A percentile compares a stretch with the other conserved stretches of the same genome.
Conservation (phyloP, 352 stramenopile genomes). For the Pilasporangium apinafurcum region DNA sequence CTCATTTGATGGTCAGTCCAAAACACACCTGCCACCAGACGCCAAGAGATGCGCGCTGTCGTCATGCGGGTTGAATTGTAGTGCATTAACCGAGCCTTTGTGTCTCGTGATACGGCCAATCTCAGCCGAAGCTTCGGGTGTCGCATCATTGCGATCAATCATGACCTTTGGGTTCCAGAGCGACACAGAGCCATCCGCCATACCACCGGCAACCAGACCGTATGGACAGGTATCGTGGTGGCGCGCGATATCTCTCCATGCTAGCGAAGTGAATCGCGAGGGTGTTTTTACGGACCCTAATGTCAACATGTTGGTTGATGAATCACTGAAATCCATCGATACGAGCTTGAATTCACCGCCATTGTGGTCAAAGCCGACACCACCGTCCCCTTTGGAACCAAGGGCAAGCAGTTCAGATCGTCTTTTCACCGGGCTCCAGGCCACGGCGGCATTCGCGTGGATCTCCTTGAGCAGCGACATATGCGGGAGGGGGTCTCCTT, state of each 20-base stretch:
- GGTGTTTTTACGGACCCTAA: conserved; percentile 87
- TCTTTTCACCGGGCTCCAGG: conserved; percentile 81
- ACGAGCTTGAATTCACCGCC: conserved; percentile 96
- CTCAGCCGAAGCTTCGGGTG: conserved; percentile 33
- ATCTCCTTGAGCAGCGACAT: conserved; percentile 92
- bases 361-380: conserved; percentile 96
- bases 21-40: conserved; percentile 72
- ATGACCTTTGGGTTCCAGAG: conserved; percentile 94
- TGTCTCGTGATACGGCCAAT: conserved; percentile 79
- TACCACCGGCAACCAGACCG: conserved; percentile 94
- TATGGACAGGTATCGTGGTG: conserved; percentile 75
- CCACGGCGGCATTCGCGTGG: conserved; percentile 82
- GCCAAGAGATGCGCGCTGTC: conserved; percentile 90
- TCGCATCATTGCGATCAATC: conserved; percentile 48
- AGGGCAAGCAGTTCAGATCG: conserved; percentile 79
- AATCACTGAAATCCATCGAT: conserved; percentile 86
- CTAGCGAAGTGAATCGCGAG: conserved; percentile 91
- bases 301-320: conserved; percentile 58
- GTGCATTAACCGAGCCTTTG: conserved; percentile 88
- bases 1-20: background rate
- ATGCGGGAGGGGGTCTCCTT: background rate
- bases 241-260: conserved; percentile 86
- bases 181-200: conserved; percentile 95
- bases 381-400: conserved; percentile 92
- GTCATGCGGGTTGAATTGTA: conserved; percentile 95